phyloP scores from a whole-genome alignment of 331 rosid genomes.

The Quercus phellos region DNA sequence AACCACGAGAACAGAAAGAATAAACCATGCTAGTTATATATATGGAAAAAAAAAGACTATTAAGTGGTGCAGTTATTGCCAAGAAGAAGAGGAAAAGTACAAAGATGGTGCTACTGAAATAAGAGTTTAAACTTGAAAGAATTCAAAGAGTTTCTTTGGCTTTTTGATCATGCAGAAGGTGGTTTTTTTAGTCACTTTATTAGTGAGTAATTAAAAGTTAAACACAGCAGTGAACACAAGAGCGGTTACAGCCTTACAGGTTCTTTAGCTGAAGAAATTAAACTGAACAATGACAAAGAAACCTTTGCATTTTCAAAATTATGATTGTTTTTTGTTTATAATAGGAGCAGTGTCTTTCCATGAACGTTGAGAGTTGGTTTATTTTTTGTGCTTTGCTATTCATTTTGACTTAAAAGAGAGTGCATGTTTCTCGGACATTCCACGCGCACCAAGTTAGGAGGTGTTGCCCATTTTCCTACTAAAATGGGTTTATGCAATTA shows the following conservation, averaged over 20 bases:
- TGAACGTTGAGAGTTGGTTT: neutral
- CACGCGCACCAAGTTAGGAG: neutral
- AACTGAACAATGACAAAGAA: conserved; percentile 10
- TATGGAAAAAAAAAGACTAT: neutral
- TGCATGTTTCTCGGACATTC: neutral
- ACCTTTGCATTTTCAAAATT: neutral
- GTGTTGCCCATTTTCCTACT: neutral
- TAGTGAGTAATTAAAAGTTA: neutral
- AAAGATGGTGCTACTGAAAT: conserved; percentile 2
- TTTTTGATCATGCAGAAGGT: conserved; percentile 11
- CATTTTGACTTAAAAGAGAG: neutral
- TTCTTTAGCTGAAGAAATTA: conserved; percentile 23
- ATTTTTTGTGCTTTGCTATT: neutral
- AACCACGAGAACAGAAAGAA: conserved; percentile 7
- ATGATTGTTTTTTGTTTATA: neutral
- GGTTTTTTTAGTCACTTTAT: neutral
- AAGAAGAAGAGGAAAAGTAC: conserved; percentile 1
- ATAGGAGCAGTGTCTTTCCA: neutral
- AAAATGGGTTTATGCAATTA: neutral
- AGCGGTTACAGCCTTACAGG: conserved; percentile 29
- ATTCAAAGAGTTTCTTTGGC: conserved; percentile 20
- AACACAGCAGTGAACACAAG: conserved; percentile 12
- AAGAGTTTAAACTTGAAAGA: conserved; percentile 20
- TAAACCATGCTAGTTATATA: neutral
- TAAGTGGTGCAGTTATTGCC: neutral